Evolutionary conservation across 306 rosid species (phyloP).

Genomic region (Abrus pulchellus): DNA sequence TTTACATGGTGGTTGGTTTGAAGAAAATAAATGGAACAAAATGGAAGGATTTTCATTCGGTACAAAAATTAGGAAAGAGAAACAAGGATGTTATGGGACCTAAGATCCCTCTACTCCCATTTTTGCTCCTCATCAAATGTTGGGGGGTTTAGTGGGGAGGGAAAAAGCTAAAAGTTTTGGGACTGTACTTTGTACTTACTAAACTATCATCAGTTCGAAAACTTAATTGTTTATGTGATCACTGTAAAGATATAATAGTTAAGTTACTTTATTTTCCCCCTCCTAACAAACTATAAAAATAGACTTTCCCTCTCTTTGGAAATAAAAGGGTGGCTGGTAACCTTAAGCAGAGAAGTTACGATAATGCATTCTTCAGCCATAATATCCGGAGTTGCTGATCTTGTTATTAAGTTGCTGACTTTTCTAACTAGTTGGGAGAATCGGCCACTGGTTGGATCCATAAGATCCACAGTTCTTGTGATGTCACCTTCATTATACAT

Average conservation of each 20-base stretch:
- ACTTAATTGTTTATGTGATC: neutral
- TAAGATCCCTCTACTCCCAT: no score
- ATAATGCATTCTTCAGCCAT: conserved; percentile 60
- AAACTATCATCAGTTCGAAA: neutral
- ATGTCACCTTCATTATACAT: conserved; percentile 84
- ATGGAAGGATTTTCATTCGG: no score
- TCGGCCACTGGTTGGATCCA: conserved; percentile 69
- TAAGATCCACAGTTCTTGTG: conserved; percentile 60
- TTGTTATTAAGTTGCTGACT: conserved; percentile 54
- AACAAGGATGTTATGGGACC: no score
- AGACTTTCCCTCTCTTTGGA: neutral
- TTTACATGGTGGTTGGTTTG: neutral
- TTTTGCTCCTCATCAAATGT: no score
- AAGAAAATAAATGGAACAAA: no score
- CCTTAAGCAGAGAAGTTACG: conserved; percentile 71
- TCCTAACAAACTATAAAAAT: no score
- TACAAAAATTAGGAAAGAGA: no score
- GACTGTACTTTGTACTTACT: no score
- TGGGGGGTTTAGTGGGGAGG: no score
- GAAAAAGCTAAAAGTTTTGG: no score
- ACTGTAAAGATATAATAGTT: neutral
- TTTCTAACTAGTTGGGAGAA: conserved; percentile 60
- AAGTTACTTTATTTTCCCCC: neutral
- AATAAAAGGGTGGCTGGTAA: conserved; percentile 29
- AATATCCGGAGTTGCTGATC: conserved; percentile 48